These are phyloP conservation scores for Immersiporthe knoxdaviesiana DNA, from an alignment of 2,329 filamentous ascomycete genomes.

Conservation along the genomic window DNA sequence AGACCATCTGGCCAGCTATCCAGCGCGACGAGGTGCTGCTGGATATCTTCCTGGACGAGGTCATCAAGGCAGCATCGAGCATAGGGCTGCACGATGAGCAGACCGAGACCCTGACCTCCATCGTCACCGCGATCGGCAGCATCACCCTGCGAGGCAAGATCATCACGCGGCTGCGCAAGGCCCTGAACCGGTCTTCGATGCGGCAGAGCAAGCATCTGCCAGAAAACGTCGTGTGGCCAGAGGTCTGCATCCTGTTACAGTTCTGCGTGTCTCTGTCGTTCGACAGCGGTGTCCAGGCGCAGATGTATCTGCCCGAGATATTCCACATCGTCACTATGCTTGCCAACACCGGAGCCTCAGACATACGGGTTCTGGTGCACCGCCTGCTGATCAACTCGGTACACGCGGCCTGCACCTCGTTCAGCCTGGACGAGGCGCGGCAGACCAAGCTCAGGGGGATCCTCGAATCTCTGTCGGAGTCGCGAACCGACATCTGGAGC, in stretches of 20 bases:
- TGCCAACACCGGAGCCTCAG: constrained; percentile 63
- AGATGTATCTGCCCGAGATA: constrained; percentile 69
- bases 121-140: constrained; percentile 65
- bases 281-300: constrained; percentile 67
- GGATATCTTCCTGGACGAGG: constrained; percentile 69
- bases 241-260: constrained; percentile 68
- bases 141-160: constrained; percentile 68
- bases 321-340: constrained; percentile 74
- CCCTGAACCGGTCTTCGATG: constrained; percentile 67
- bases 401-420: constrained; percentile 69
- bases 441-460: constrained; percentile 59
- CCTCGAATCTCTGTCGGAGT: constrained; percentile 63
- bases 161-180: constrained; percentile 67
- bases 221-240: constrained; percentile 71
- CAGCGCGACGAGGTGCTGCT: constrained; percentile 66
- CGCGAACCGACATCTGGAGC: constrained; percentile 61
- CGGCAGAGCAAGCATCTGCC: constrained; percentile 67
- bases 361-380: constrained; percentile 63
- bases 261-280: constrained; percentile 71
- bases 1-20: constrained; percentile 67
- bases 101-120: constrained; percentile 63
- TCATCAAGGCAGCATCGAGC: constrained; percentile 64
- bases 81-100: constrained; percentile 62
- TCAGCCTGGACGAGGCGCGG: constrained; percentile 62
- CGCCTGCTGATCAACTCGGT: constrained; percentile 68